Evolutionary conservation across 2,329 filamentous ascomycete genomes (phyloP), one percentile per base, ranked within the genome.

Genomic region (Cytospora leucostoma): DNA sequence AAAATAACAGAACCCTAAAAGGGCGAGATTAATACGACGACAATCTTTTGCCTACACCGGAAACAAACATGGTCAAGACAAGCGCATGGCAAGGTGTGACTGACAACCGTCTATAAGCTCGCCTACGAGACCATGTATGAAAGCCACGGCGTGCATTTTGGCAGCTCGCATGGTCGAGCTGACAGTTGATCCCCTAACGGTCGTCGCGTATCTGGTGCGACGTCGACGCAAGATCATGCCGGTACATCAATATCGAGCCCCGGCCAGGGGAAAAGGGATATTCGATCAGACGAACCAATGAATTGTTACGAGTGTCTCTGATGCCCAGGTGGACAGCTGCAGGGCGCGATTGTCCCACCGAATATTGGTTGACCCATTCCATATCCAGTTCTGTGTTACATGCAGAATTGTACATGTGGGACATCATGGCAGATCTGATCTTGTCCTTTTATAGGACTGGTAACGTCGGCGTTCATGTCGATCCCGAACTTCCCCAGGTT

Each of bases 381-480:
- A 13, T 27, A 37, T n/a, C 33, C 21, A 55, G 27, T 51, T 47
- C 38, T 50, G 59, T 38, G 59, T 51, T 50, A 55, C 51, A 37
- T 10, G 37, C 34, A 11, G 27, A 27, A 27, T 27, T 2, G 27
- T 27, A 27, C 27, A 27, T 27, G 27, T 4, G 4, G 13, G 7
- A 13, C 32, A 57, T 21, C 32, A 44, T 21, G 27, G 21, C 8
- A 13, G 47, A 21, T 5, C 3, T 38, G 33, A 27, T 59, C 19
- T 3, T 21, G 57, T 49, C 44, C 8, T 49, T 15, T 44, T 44
- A 59, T n/a, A 56, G n/a, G 56, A 81, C 78, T 32, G 27, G 2
- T 27, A 27, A 81, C 70, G 1, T 75, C 77, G 2, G 78, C 77
- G 32, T 72, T 69, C 63, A 73, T 73, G 66, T 82, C 78, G 57